Base-by-base conservation (phyloP, 2,329 filamentous ascomycete species). In the Huntiella savannae region DNA sequence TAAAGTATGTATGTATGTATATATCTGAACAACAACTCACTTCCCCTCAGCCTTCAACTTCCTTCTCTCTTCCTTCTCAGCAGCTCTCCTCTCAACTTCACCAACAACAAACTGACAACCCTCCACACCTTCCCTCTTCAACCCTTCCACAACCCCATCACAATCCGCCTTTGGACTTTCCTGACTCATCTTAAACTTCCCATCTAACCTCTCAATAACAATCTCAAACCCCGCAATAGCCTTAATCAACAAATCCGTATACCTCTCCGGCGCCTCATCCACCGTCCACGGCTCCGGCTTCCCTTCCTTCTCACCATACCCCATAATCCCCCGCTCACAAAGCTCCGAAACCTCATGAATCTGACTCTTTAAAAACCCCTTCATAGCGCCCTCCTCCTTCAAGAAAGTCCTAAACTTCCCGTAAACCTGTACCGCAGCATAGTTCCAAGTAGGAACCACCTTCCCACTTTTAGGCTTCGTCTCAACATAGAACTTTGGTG, bases 361-460 rank as follows among this genome's bases (percentile, higher is more conserved):
- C 54, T 78, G 73, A 40, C 55, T 60, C 0, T 58, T 50, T 7
- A 82, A 56, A 46, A 71, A 79, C 0, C 51, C 49, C 0, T 56
- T 54, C 0, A 72, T 71, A 16, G 66, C 63, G 0, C 59, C 53
- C 0, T 64, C 56, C n/a, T 39, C 38, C 47, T 79, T 69, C 48
- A 60, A 68, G 51, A 67, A 72, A 3, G 80, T 58, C 0, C 51
- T 69, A 1, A 71, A 70, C 1, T 58, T 65, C 1, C 77, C 77
- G 52, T 80, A 80, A 0, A 64, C 73, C 57, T 82, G 74, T 0
- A 68, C 76, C 0, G 77, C 75, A 0, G 73, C 64, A 53, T 82
- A 82, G 57, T 82, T 76, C 78, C 77, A 82, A 0, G 77, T 82
- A 0, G 76, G 76, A 4, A 79, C 77, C 0, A 80, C 77, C 53